Evolutionary conservation across 2,329 filamentous ascomycete species (phyloP).

Genomic region (Thelonectria rubi): DNA sequence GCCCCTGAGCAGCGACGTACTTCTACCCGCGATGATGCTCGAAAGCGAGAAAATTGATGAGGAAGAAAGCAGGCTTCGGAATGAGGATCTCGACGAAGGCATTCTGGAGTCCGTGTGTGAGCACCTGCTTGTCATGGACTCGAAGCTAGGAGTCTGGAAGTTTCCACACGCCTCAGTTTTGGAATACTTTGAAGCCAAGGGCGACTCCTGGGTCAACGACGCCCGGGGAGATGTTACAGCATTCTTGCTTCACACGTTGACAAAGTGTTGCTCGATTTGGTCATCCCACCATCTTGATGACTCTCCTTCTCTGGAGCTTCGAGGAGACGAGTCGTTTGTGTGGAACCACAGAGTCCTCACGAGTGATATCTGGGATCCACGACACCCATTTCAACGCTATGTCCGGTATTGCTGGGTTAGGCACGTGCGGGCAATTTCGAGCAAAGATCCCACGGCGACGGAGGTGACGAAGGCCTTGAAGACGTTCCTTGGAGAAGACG

Average conservation of each 20-base stretch:
- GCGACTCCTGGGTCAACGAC: background rate
- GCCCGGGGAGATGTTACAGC: slow-evolving; percentile 3
- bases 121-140: slow-evolving; percentile 11
- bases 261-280: background rate
- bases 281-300: background rate
- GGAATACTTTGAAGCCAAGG: slow-evolving; percentile 7
- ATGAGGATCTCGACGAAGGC: background rate
- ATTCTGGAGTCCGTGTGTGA: slow-evolving; percentile 3
- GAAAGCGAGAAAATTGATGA: background rate
- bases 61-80: too few relatives aligned
- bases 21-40: background rate
- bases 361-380: background rate
- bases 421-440: background rate
- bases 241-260: slow-evolving; percentile 2
- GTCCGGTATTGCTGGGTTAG: background rate
- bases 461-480: background rate
- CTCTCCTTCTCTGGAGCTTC: background rate
- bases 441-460: background rate
- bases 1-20: background rate
- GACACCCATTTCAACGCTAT: background rate
- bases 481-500: background rate
- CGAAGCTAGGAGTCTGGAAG: background rate
- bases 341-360: background rate
- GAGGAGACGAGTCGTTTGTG: background rate
- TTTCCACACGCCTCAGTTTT: slow-evolving; percentile 18